These are phyloP conservation scores for Diaporthe caulivora DNA, from an alignment of 2,329 filamentous ascomycete genomes.

Conservation along the genomic window DNA sequence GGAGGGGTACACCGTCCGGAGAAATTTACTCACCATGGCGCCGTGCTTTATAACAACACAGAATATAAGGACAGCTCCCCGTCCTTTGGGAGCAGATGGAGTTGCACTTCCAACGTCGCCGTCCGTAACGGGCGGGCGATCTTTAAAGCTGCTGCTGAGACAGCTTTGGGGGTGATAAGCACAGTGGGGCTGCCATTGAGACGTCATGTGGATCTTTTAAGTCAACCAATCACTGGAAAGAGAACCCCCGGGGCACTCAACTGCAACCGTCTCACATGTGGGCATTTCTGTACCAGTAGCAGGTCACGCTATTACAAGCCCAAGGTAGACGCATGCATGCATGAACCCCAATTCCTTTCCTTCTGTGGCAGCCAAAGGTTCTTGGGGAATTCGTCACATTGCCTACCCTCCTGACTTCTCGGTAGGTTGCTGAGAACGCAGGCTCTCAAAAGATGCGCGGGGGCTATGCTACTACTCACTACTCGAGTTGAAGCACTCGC, in stretches of 20 bases:
- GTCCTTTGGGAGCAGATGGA: constrained; percentile 1
- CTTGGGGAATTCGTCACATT: not conserved
- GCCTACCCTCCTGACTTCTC: not conserved
- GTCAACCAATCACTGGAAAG: constrained; percentile 12
- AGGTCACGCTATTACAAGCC: not conserved
- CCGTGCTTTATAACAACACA: not conserved
- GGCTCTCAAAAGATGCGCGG: not conserved
- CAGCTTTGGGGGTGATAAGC: constrained; percentile 22
- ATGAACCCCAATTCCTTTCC: not conserved
- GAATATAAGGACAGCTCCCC: constrained; percentile 1
- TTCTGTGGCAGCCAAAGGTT: not conserved
- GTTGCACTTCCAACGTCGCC: not conserved
- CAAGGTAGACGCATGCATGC: not conserved
- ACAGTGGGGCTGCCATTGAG: constrained; percentile 18
- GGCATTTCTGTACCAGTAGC: not conserved
- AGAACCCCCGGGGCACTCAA: constrained; percentile 43
- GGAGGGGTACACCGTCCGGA: not conserved
- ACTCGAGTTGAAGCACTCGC: not conserved
- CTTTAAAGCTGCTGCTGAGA: constrained; percentile 1
- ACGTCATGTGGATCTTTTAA: constrained; percentile 33
- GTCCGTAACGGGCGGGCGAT: not conserved
- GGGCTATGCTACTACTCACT: not conserved
- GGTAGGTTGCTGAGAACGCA: not conserved
- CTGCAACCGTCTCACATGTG: not conserved
- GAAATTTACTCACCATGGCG: constrained; percentile 11